Evolutionary conservation across 2,329 filamentous ascomycete genomes (phyloP), one percentile per base, ranked within the genome.

Genomic region (Teratosphaeria nubilosa): DNA sequence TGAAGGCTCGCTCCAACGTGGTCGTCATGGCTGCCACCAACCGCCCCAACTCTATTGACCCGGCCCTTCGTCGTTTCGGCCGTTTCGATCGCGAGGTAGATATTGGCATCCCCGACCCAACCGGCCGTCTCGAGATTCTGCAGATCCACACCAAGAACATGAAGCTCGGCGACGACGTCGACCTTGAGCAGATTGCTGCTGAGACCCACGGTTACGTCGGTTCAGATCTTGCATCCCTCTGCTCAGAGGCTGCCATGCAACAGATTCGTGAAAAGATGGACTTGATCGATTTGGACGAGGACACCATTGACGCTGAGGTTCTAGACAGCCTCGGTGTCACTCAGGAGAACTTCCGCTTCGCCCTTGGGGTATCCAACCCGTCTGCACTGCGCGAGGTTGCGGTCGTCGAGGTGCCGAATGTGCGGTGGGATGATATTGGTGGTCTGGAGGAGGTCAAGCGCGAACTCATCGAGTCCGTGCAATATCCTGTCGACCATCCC

Each of bases 231-330:
- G 94, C 94, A 60, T 95, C 94, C 31, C 90, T 99, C 61, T 99
- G 94, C 80, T 99, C 94, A 6, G 94, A 99, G 78, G 94, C 94
- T 73, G 94, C 94, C 64, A 99, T 99, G 94, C 94, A 99, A 77
- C 94, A 99, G 79, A 99, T 99, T 76, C 92, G 94, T 79, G 94
- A 99, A 79, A 99, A 99, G 87, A 99, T 99, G 94, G 94, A 99
- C 73, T 84, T 99, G 64, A 99, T 99, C 67, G 94, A 99, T 76
- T 83, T 99, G 34, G 94, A 99, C 65, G 94, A 99, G 79, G 94
- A 99, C 72, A 99, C 94, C 62, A 99, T 99, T 63, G 94, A 99
- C 69, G 94, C 94, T 31, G 94, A 99, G 79, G 94, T 99, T 56
- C 84, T 99, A 57, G 94, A 99, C 78, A 97, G 94, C 52, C 86